A percentile compares a stretch with the other conserved stretches of the same genome.
Conservation (phyloP, 2,329 filamentous ascomycete genomes). For the Sarocladium oryzae region DNA sequence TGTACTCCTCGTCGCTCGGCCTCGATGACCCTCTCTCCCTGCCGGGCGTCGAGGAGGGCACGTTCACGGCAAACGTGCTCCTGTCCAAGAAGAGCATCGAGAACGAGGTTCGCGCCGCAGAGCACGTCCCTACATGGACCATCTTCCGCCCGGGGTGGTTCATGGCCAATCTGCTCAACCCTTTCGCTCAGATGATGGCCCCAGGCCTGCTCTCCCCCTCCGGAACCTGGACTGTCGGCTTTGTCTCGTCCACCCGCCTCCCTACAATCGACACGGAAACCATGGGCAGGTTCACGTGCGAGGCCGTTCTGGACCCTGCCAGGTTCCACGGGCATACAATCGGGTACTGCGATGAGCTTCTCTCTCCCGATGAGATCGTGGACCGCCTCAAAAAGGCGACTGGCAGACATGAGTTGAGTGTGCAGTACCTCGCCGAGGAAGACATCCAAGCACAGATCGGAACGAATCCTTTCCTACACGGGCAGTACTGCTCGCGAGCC, state of each 20-base stretch:
- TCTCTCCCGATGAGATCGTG: slow-evolving; percentile 29
- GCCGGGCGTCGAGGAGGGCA: slow-evolving; percentile 19
- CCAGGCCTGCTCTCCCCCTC: slow-evolving; percentile 27
- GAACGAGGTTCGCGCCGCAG: slow-evolving; percentile 24
- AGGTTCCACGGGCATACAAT: slow-evolving; percentile 35
- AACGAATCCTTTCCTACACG: slow-evolving; percentile 30
- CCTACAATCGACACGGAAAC: slow-evolving; percentile 40
- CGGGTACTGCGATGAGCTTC: slow-evolving; percentile 32
- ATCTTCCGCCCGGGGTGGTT: slow-evolving; percentile 45
- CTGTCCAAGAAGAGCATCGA: slow-evolving; percentile 37
- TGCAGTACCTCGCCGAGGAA: slow-evolving; percentile 31
- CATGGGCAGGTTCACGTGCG: slow-evolving; percentile 38
- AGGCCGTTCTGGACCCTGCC: slow-evolving; percentile 34
- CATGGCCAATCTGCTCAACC: slow-evolving; percentile 42
- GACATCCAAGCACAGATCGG: slow-evolving; percentile 29
- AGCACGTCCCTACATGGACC: slow-evolving; percentile 36
- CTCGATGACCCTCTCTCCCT: slow-evolving; percentile 23
- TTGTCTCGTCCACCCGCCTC: slow-evolving; percentile 24
- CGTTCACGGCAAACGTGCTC: slow-evolving; percentile 23
- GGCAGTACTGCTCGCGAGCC: slow-evolving; percentile 13
- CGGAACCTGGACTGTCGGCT: slow-evolving; percentile 30
- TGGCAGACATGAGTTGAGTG: slow-evolving; percentile 27
- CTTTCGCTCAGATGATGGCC: slow-evolving; percentile 31
- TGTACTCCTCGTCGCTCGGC: slow-evolving; percentile 29
- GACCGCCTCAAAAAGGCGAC: slow-evolving; percentile 26